phyloP scores from a whole-genome alignment of 768 basidiomycete species.

The Leucocoprinus sp. region DNA sequence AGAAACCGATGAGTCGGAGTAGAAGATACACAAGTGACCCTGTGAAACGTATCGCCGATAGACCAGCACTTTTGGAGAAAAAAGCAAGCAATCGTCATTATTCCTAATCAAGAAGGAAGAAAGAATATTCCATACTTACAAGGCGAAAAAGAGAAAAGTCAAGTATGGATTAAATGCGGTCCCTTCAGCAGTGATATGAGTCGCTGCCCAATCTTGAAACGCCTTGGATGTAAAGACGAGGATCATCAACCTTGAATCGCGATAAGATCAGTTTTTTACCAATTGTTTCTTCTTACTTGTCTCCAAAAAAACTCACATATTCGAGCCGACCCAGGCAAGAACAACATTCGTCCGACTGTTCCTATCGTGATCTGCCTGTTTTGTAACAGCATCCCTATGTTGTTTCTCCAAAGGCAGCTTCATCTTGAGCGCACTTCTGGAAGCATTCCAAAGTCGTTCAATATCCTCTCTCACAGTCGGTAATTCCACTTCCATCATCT shows the following conservation, averaged over 20 bases:
- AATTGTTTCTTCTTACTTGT: too few relatives aligned
- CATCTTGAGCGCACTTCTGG: constrained; percentile 57
- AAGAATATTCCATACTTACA: constrained; percentile 24
- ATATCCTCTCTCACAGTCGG: constrained; percentile 81
- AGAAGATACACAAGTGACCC: constrained; percentile 76
- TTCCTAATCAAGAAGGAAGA: constrained; percentile 5
- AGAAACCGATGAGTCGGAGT: constrained; percentile 62
- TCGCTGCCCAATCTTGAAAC: constrained; percentile 68
- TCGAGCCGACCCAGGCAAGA: constrained; percentile 74
- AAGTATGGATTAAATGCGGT: constrained; percentile 85
- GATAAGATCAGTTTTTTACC: too few relatives aligned
- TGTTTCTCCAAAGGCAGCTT: constrained; percentile 69
- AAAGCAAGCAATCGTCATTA: background rate
- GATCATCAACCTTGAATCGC: constrained; percentile 69
- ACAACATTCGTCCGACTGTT: constrained; percentile 83
- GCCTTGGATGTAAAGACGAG: constrained; percentile 68
- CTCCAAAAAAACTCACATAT: constrained; percentile 70
- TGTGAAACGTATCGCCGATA: constrained; percentile 74
- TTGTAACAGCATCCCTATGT: constrained; percentile 80
- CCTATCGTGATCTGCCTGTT: constrained; percentile 81
- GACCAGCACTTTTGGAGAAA: constrained; percentile 53
- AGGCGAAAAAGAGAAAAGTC: constrained; percentile 65
- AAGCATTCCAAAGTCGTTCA: constrained; percentile 79
- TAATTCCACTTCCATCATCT: constrained; percentile 79
- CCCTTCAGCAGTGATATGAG: constrained; percentile 41